Conservation (phyloP, 1,284 basidiomycete genomes). For the Tilletia horrida region DNA sequence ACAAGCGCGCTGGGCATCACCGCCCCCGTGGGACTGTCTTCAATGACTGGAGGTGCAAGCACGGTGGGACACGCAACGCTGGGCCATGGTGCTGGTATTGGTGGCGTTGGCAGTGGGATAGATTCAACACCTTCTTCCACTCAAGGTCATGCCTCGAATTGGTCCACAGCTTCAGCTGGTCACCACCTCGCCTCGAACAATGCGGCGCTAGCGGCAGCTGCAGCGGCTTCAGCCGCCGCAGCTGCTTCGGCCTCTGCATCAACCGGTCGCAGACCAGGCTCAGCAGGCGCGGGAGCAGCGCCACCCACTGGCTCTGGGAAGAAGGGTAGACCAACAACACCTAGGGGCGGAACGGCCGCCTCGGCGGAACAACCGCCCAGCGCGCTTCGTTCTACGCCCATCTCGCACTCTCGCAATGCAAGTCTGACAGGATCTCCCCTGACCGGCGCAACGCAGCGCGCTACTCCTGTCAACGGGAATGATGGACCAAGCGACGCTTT, state of each 20-base stretch:
- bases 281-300: not conserved
- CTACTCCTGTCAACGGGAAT: too few relatives aligned
- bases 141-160: not conserved
- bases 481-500: too few relatives aligned
- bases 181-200: too few relatives aligned
- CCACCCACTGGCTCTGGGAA: too few relatives aligned
- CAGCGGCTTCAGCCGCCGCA: not conserved
- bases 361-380: not conserved
- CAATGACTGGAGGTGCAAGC: not conserved
- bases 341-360: not conserved
- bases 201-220: too few relatives aligned
- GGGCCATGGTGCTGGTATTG: not conserved
- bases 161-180: too few relatives aligned
- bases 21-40: not conserved
- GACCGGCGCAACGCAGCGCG: not conserved
- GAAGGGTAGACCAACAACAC: not conserved
- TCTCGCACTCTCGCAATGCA: conserved; percentile 2
- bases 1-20: not conserved
- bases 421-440: conserved; percentile 1
- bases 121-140: not conserved
- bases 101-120: not conserved
- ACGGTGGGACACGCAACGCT: conserved; percentile 1
- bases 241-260: not conserved
- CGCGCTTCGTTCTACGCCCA: not conserved
- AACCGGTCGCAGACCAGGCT: not conserved